Base-by-base conservation (phyloP, 2,329 filamentous ascomycete genomes). In the Fusarium mundagurra region DNA sequence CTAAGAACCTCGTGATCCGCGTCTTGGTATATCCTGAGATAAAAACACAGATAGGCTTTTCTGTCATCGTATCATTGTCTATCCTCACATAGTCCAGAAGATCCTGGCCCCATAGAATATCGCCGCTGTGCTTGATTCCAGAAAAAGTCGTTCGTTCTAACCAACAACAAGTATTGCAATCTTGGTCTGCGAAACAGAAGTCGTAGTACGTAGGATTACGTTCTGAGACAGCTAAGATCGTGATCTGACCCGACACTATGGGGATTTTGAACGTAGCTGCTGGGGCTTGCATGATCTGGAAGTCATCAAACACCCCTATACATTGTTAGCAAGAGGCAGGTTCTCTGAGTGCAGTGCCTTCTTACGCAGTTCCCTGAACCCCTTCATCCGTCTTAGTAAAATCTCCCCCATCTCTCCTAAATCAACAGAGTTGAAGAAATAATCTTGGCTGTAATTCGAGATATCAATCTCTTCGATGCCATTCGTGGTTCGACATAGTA, bases 261-360 rank as follows among this genome's bases (percentile, higher is more conserved):
- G 67, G 59, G 17, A 70, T 24, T 18, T 38, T 59, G 41, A 70
- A 70, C 0, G 51, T 70, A 2, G 66, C 61, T 7, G 66, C 43
- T 6, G 67, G 66, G 17, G 67, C 67, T 8, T 70, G 67, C 34
- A 54, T 43, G 33, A 70, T 65, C 41, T 70, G 59, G 6, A 70
- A 70, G 10, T 70, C 60, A 16, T 48, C 27, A 18, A 70, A 70
- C 9, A 44, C 31, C 5, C 11, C 67, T 69, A 7, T 5, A 3
- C 4, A 13, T 16, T 12, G 12, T 63, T 3, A 61, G 43, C 36
- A 13, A 7, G 1, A 24, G 3, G 1, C 0, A 16, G 9, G 6
- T 1, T 29, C 6, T 6, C 17, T 4, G 0, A 6, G 14, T 9
- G 1, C 10, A 10, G 1, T 11, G 11, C 0, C 9, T 14, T 9